Base-by-base conservation (phyloP, 1,139 yeast genomes). In the Debaryomyces fabryi region DNA sequence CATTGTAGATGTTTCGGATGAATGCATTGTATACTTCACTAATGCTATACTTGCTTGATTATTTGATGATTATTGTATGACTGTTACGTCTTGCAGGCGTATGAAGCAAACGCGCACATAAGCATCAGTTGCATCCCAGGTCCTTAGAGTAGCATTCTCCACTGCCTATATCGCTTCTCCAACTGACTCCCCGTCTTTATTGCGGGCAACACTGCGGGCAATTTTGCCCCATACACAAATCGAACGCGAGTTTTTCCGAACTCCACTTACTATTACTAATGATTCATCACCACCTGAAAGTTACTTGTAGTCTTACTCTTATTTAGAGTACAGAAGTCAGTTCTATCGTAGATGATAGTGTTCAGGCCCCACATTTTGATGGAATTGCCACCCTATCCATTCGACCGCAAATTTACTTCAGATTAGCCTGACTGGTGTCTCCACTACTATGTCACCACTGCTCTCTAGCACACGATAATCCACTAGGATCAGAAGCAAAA, bases 161-260 rank as follows among this genome's bases (percentile, higher is more conserved):
- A 7, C 38, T 34, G 38, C 9, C 7, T 34, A n/a, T n/a, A 10
- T 8, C 8, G 16, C 3, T n/a, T n/a, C n/a, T 27, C 8, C 12
- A 25, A 10, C n/a, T 18, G 21, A 9, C n/a, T 20, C 38, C 38
- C 38, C 38, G 10, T 35, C 20, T 32, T 32, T n/a, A 32, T 15
- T 32, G 30, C 30, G 30, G 30, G 30, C 30, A 27, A 27, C 30
- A 27, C 13, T 16, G 25, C 38, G 38, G 25, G 38, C 15, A 34
- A 34, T 34, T 12, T 4, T 35, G 13, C 38, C 13, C 15, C 21
- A 9, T 27, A 4, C 30, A 5, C 15, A 35, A 20, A 35, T 20
- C 7, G n/a, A 12, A 6, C 27, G 38, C 38, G 38, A 35, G 38
- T 35, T 35, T 35, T 35, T 35, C 38, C 38, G 38, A 32, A 32